phyloP scores from a whole-genome alignment of 305 asterid genomes.

The Fraxinus latifolia region DNA sequence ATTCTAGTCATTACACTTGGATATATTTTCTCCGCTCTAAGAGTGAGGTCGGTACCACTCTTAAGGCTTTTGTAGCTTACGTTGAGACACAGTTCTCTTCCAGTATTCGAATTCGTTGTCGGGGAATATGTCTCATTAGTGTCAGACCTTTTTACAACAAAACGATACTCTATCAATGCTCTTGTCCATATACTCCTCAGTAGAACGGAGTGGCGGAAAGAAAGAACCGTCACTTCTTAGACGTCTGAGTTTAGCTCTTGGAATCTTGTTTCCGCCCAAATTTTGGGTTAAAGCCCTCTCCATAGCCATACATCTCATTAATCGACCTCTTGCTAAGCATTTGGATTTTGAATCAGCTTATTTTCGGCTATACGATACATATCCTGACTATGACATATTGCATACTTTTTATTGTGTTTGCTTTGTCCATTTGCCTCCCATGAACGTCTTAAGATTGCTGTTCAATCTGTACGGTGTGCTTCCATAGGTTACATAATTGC shows the following conservation, averaged over 20 bases:
- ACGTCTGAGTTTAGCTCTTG: not conserved
- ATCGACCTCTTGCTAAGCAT: not conserved
- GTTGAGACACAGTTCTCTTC: not conserved
- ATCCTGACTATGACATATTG: not conserved
- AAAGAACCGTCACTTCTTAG: not conserved
- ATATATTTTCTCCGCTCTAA: not conserved
- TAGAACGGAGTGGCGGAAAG: no score
- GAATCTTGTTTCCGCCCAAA: not conserved
- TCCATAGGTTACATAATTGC: no score
- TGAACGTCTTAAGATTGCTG: not conserved
- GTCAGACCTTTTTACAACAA: no score
- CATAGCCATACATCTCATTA: not conserved
- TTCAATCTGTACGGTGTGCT: not conserved
- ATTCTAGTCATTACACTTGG: not conserved
- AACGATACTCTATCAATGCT: not conserved
- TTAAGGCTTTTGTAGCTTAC: not conserved
- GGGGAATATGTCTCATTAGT: not conserved
- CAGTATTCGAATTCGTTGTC: not conserved
- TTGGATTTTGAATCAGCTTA: not conserved
- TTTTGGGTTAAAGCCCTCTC: not conserved
- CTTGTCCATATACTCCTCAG: not conserved
- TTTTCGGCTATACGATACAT: not conserved
- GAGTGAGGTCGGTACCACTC: not conserved
- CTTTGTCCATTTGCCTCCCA: not conserved
- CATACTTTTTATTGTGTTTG: not conserved